Conservation (phyloP, 257 asterid species). For the Jacaranda mimosifolia region DNA sequence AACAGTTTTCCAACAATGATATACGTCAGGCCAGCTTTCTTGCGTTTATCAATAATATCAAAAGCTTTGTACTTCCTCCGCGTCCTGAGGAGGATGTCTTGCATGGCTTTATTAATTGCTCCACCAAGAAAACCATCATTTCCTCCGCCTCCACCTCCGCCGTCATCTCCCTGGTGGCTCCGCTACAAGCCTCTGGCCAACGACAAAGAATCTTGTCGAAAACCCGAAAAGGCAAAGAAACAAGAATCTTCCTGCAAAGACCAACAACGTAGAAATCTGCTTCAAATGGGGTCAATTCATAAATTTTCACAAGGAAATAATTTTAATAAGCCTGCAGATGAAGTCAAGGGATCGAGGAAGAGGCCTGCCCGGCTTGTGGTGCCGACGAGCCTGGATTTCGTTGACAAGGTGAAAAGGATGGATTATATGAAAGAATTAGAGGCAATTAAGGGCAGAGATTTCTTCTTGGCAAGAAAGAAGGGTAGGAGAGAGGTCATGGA, state of each 20-base stretch:
- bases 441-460: constrained; percentile 44
- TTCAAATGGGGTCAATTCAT: neutral
- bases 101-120: constrained; percentile 39
- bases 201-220: neutral
- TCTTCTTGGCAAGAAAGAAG: constrained; percentile 52
- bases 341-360: constrained; percentile 39
- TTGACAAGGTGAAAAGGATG: constrained; percentile 34
- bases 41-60: constrained; percentile 40
- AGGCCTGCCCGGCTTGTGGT: constrained; percentile 53
- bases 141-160: constrained; percentile 21
- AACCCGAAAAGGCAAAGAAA: neutral
- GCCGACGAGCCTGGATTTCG: constrained; percentile 41
- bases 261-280: neutral
- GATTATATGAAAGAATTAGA: constrained; percentile 42
- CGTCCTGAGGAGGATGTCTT: constrained; percentile 23
- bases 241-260: neutral
- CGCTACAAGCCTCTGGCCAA: neutral
- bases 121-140: constrained; percentile 33
- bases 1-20: neutral
- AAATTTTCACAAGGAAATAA: neutral
- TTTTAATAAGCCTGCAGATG: neutral
- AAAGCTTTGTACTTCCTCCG: constrained; percentile 38
- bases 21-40: neutral
- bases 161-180: neutral
- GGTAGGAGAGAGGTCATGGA: constrained; percentile 62